A percentile compares a stretch with the other conserved stretches of the same genome.
Evolutionary conservation across 768 basidiomycete genomes (phyloP).

Genomic region (Cantharellus anzutake): DNA sequence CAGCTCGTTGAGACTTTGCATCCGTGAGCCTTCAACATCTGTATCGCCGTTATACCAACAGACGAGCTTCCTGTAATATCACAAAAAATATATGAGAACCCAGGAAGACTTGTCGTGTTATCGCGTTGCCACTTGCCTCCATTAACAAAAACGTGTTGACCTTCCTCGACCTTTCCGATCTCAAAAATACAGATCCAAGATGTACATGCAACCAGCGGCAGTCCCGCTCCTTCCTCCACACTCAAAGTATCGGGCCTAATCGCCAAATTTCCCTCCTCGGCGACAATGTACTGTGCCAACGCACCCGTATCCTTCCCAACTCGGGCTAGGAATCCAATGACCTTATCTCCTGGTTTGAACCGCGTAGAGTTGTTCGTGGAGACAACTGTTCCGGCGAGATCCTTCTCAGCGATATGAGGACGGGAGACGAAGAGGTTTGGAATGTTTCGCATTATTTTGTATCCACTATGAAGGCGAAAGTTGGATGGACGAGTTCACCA

Average conservation of each 20-base stretch:
- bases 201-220: slow-evolving; percentile 39
- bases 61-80: slow-evolving; percentile 30
- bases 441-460: neutral
- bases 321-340: neutral
- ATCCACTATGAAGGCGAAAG: neutral
- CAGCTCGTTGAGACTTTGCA: slow-evolving; percentile 39
- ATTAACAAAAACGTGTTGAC: slow-evolving; percentile 45
- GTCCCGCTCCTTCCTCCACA: slow-evolving; percentile 38
- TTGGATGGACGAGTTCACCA: neutral
- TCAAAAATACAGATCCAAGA: slow-evolving; percentile 36
- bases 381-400: neutral
- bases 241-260: slow-evolving; percentile 31
- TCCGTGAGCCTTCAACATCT: slow-evolving; percentile 47
- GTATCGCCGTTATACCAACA: slow-evolving; percentile 53
- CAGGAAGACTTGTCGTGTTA: too few relatives aligned
- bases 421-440: neutral
- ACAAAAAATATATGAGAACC: neutral
- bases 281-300: slow-evolving; percentile 34
- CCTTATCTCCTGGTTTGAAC: neutral
- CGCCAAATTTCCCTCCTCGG: slow-evolving; percentile 25
- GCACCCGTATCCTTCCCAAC: slow-evolving; percentile 28
- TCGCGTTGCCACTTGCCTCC: slow-evolving; percentile 16
- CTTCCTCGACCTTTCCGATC: slow-evolving; percentile 30
- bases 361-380: neutral
- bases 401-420: neutral